A percentile compares a stretch with the other conserved stretches of the same genome.
Conservation (phyloP, 202 grass and related monocot genomes). For the Bolboschoenoplectus hybrid region DNA sequence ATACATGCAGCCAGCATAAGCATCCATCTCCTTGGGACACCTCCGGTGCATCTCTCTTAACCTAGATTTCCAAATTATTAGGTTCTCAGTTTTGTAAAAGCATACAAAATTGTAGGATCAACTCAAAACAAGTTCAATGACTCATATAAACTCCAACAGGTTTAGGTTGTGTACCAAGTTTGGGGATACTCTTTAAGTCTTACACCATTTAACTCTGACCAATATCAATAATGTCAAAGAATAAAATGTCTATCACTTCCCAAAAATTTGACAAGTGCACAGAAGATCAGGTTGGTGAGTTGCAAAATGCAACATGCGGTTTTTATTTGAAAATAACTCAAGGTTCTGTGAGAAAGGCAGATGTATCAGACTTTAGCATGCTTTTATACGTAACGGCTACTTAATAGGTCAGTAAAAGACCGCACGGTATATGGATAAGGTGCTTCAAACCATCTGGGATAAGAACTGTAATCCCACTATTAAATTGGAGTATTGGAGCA, state of each 20-base stretch:
- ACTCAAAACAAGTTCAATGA: neutral
- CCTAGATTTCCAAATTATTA: conserved; percentile 46
- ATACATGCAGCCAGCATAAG: conserved; percentile 95
- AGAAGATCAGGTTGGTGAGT: neutral
- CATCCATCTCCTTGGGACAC: conserved; percentile 89
- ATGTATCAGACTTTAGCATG: neutral
- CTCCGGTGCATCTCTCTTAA: conserved; percentile 87
- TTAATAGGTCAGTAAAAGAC: neutral
- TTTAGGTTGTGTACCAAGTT: neutral
- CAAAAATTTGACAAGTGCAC: neutral
- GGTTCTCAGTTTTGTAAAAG: conserved; percentile 31
- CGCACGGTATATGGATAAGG: neutral
- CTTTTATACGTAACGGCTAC: neutral
- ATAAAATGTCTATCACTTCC: neutral
- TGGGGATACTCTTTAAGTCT: neutral
- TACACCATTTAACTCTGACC: neutral
- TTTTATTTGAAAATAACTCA: neutral
- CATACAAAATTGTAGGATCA: neutral
- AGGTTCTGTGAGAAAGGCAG: neutral
- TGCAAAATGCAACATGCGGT: conserved; percentile 6
- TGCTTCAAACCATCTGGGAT: neutral
- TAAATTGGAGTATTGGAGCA: neutral
- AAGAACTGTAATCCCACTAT: neutral
- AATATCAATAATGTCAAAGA: neutral
- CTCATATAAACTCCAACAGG: neutral